Evolutionary conservation across 371 early-diverging fungal species (phyloP), one percentile per base, ranked within the genome.

Genomic region (Nematocida homosporus): DNA sequence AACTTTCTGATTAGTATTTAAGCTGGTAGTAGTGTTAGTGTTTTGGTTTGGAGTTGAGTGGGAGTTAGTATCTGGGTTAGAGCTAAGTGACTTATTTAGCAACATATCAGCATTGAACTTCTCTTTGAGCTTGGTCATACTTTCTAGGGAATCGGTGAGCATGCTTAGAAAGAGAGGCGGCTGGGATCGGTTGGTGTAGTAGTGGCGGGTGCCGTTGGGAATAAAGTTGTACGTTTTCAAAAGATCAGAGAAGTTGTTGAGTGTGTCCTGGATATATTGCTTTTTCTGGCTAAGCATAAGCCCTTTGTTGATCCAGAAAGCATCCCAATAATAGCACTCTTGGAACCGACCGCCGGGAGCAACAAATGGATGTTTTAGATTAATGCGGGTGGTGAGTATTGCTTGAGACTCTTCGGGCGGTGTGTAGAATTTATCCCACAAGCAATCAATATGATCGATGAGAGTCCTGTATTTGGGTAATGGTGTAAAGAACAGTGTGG

Each of bases 311-410:
- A 89, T 88, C 85, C 90, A 93, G 78, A 86, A 92, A 20, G 88
- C 86, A 78, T 93, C 93, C 92, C 92, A 92, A 80, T 93, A 91
- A 81, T 92, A 92, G 32, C 88, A 85, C 86, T 93, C 92, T 57
- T 89, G 81, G 78, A 93, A 93, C 56, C 92, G 81, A 1, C 92
- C 93, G 2, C 93, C 93, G 8, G 93, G 92, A 8, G 92, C 88
- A 1, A 92, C 87, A 82, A 92, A 16, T 6, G 66, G 1, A 10
- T 47, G 34, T 6, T 37, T 42, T 10, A 52, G 60, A 8, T 1
- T 5, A 5, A 72, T 72, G n/a, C n/a, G n/a, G n/a, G n/a, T n/a
- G n/a, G n/a, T n/a, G n/a, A n/a, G n/a, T n/a, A n/a, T n/a, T n/a
- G n/a, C n/a, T n/a, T n/a, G n/a, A n/a, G n/a, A n/a, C n/a, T n/a